Evolutionary conservation across 1,284 basidiomycete species (phyloP).

Genomic region (Moniliophthora roreri): DNA sequence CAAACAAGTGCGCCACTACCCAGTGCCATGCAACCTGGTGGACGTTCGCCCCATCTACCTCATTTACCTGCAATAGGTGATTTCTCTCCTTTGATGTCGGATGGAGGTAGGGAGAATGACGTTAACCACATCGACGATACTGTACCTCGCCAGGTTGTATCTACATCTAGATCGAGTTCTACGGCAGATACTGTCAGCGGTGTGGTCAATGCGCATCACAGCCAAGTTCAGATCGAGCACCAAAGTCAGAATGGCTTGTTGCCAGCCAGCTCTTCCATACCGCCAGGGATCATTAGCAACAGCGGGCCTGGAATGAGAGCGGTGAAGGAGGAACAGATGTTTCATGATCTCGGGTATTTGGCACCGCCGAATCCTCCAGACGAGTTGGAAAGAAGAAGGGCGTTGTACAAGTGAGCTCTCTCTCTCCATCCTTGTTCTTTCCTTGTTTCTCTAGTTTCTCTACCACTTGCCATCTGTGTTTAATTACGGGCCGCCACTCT

Average conservation of each 20-base stretch:
- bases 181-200: too few relatives aligned
- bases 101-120: too few relatives aligned
- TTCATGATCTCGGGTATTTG: slow-evolving; percentile 66
- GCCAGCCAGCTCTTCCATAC: background rate
- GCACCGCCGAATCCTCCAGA: slow-evolving; percentile 80
- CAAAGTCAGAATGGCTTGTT: slow-evolving; percentile 2
- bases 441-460: background rate
- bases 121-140: too few relatives aligned
- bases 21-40: background rate
- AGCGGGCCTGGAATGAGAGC: slow-evolving; percentile 7
- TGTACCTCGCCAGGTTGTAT: too few relatives aligned
- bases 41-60: background rate
- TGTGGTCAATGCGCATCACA: too few relatives aligned
- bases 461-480: background rate
- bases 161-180: too few relatives aligned
- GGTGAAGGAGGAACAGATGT: slow-evolving; percentile 31
- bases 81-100: too few relatives aligned
- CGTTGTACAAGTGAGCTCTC: slow-evolving; percentile 68
- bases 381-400: slow-evolving; percentile 77
- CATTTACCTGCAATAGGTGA: slow-evolving; percentile 9
- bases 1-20: slow-evolving; percentile 16
- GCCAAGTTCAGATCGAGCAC: background rate
- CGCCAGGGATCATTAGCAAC: background rate
- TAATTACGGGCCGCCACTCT: too few relatives aligned
- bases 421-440: background rate